Evolutionary conservation across 108 stramenopile genomes (phyloP).

Genomic region (Discostella stelligeroides): DNA sequence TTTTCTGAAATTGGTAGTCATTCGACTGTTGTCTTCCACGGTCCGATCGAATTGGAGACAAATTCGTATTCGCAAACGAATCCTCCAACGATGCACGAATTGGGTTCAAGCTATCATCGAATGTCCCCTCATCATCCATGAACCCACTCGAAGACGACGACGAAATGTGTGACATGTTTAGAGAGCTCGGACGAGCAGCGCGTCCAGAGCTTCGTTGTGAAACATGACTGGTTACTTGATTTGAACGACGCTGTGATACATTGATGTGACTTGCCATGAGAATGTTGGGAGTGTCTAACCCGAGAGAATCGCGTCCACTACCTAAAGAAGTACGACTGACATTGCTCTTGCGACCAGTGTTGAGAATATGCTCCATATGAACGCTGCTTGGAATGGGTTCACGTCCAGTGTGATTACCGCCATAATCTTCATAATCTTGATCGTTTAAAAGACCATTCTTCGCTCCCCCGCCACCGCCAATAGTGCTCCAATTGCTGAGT

Average conservation of each 20-base stretch:
- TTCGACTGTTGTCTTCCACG: too few species aligned
- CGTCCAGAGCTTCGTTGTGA: slow-evolving; percentile 7
- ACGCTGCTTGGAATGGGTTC: slow-evolving; percentile 8
- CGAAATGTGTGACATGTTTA: slow-evolving; percentile 48
- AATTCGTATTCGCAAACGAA: slow-evolving; percentile 13
- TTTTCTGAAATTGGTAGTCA: too few species aligned
- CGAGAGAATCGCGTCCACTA: slow-evolving; percentile 3
- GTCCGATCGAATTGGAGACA: too few species aligned
- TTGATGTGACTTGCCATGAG: slow-evolving; percentile 21
- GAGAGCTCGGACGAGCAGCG: not conserved
- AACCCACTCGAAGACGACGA: slow-evolving; percentile 31
- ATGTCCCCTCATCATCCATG: slow-evolving; percentile 4
- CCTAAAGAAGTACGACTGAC: slow-evolving; percentile 6
- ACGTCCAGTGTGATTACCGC: not conserved
- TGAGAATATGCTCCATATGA: slow-evolving; percentile 8
- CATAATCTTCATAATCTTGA: not conserved
- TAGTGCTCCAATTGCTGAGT: slow-evolving; percentile 28
- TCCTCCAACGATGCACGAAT: slow-evolving; percentile 41
- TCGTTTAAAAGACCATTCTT: slow-evolving; percentile 1
- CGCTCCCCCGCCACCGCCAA: slow-evolving; percentile 13
- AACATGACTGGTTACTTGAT: slow-evolving; percentile 12
- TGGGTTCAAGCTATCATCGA: slow-evolving; percentile 39
- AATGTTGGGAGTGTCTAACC: slow-evolving; percentile 14
- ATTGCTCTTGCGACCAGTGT: slow-evolving; percentile 19
- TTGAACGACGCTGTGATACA: slow-evolving; percentile 26